These are phyloP conservation scores for Alternaria sp. DNA, from an alignment of 2,329 filamentous ascomycete genomes.

Conservation along the genomic window DNA sequence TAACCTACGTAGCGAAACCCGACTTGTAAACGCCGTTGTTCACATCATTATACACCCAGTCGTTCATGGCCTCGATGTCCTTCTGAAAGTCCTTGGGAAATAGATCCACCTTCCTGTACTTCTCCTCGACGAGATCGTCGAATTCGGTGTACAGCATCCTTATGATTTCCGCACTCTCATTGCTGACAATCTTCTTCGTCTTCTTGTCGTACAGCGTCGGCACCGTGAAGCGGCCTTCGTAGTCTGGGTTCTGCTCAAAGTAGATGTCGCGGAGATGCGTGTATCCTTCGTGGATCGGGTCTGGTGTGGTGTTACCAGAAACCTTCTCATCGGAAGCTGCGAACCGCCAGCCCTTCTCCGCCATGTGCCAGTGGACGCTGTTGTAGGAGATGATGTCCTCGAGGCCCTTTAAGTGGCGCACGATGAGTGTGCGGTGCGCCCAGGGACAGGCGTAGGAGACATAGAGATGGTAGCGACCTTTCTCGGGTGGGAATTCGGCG, in stretches of 20 bases:
- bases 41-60: conserved; percentile 60
- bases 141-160: conserved; percentile 88
- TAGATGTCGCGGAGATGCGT: conserved; percentile 81
- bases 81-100: conserved; percentile 53
- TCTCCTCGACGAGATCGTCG: conserved; percentile 60
- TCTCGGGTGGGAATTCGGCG: conserved; percentile 82
- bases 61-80: conserved; percentile 57
- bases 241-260: conserved; percentile 74
- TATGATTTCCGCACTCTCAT: conserved; percentile 91
- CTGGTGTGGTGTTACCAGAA: conserved; percentile 62
- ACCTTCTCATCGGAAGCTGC: conserved; percentile 67
- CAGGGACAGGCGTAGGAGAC: conserved; percentile 94
- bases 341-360: conserved; percentile 81
- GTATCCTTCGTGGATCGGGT: conserved; percentile 71
- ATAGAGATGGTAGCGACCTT: conserved; percentile 91
- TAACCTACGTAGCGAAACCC: conserved; percentile 57
- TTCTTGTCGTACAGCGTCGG: conserved; percentile 85
- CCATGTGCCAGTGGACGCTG: conserved; percentile 92
- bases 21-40: conserved; percentile 61
- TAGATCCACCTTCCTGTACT: conserved; percentile 54
- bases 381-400: conserved; percentile 81
- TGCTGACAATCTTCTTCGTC: conserved; percentile 79
- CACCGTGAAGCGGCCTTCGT: conserved; percentile 82
- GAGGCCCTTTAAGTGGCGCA: conserved; percentile 87
- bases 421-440: conserved; percentile 88